phyloP scores from a whole-genome alignment of 2,329 filamentous ascomycete genomes.

The Calonectria pseudoreteaudii region DNA sequence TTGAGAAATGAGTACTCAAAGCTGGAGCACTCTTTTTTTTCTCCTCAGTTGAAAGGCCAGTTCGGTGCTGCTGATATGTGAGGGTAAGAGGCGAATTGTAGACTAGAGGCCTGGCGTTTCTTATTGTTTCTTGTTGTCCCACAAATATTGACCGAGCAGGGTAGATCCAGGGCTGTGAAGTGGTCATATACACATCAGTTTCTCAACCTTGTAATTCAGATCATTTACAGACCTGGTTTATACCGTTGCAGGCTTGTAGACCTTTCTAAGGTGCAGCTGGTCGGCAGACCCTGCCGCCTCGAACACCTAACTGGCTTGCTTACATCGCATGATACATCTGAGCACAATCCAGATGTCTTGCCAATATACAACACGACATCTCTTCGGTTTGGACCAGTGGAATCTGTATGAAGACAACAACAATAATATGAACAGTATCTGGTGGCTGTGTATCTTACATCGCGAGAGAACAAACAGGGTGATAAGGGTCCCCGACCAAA shows the following conservation, averaged over 20 bases:
- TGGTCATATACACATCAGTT: constrained; percentile 24
- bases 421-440: constrained; percentile 24
- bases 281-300: too few relatives aligned
- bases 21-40: neutral
- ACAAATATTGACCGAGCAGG: constrained; percentile 27
- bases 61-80: neutral
- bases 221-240: constrained; percentile 31
- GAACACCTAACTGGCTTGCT: neutral
- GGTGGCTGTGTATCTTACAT: constrained; percentile 15
- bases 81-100: constrained; percentile 42
- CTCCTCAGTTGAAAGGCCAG: neutral
- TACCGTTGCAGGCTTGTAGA: constrained; percentile 27
- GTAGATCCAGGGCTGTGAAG: constrained; percentile 30
- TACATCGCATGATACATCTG: neutral
- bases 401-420: neutral
- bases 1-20: constrained; percentile 47
- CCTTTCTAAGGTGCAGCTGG: neutral
- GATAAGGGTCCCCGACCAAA: constrained; percentile 26
- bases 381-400: neutral
- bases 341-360: neutral
- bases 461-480: constrained; percentile 20
- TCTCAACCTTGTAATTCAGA: constrained; percentile 25
- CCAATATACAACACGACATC: neutral
- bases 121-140: constrained; percentile 23
- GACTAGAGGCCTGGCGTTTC: constrained; percentile 44